Conservation (phyloP, 164 flowering plant species). For the Stephania japonica region DNA sequence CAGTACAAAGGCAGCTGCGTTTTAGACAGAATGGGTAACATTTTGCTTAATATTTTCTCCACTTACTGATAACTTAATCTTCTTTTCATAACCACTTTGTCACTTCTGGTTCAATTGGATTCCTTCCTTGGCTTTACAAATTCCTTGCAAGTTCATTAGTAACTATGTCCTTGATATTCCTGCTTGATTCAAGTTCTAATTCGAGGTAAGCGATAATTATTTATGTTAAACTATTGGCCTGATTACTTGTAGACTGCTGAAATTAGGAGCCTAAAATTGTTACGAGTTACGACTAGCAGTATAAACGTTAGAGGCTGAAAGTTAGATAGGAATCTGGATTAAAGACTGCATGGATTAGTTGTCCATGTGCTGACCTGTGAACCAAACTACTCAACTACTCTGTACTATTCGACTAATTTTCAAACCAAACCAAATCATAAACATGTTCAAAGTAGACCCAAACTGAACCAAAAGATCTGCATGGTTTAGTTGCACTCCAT, state of each 20-base stretch:
- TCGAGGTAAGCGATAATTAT: background rate
- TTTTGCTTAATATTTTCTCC: background rate
- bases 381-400: too few species aligned
- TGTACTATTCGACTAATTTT: too few species aligned
- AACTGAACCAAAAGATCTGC: background rate
- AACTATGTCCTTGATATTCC: background rate
- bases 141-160: background rate
- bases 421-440: too few species aligned
- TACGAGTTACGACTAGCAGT: too few species aligned
- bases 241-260: background rate
- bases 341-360: too few species aligned
- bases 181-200: background rate
- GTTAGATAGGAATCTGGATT: too few species aligned
- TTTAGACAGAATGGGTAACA: conserved; percentile 51
- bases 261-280: background rate
- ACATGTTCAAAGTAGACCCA: too few species aligned
- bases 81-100: background rate
- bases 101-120: background rate
- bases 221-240: background rate
- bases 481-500: background rate
- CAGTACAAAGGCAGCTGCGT: conserved; percentile 32
- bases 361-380: too few species aligned
- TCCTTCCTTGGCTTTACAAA: background rate
- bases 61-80: too few species aligned
- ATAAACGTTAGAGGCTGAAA: too few species aligned